Base-by-base conservation (phyloP, 75 land plant species). In the Cryptomeria japonica region DNA sequence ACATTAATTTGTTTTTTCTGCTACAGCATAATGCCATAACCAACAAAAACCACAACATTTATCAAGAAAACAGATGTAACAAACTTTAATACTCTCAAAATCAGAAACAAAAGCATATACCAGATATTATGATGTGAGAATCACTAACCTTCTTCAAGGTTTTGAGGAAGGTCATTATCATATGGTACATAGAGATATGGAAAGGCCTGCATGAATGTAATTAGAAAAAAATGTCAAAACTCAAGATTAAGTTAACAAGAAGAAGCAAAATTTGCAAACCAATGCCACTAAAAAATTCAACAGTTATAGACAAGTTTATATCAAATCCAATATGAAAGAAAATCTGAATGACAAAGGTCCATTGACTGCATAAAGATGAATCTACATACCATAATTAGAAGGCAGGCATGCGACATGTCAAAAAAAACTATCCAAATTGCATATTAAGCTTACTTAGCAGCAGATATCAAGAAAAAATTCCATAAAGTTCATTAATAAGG, bases 161-260 rank as follows among this genome's bases (percentile, higher is more conserved):
- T 84, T 90, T 91, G 91, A 47, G 92, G 91, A 28, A 91, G 88
- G 82, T 91, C 91, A 37, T 87, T 85, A 55, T 91, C 91, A 55
- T 89, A 91, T n/a, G 91, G 92, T 34, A 90, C 86, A 75, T 91
- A 91, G 70, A 91, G 90, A 85, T 91, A 91, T 49, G 92, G 92
- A 46, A 91, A 90, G 22, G 88, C 88, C 92, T 89, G 91, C 47
- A 80, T 25, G 5, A 39, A 47, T 80, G 8, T 47, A 80, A 32
- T 80, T 41, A 25, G 46, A 80, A 42, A 80, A 2, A 80, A 44
- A 18, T 44, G n/a, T 80, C n/a, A 44, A 42, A 80, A 80, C 83
- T 37, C 8, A 3, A 42, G 25, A 15, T 14, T 14, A 42, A 80
- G 46, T 80, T 80, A 7, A 80, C 83, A 80, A 22, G 9, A 25